These are phyloP conservation scores for Tricholoma sp. DNA, from an alignment of 768 basidiomycete species.

Conservation along the genomic window DNA sequence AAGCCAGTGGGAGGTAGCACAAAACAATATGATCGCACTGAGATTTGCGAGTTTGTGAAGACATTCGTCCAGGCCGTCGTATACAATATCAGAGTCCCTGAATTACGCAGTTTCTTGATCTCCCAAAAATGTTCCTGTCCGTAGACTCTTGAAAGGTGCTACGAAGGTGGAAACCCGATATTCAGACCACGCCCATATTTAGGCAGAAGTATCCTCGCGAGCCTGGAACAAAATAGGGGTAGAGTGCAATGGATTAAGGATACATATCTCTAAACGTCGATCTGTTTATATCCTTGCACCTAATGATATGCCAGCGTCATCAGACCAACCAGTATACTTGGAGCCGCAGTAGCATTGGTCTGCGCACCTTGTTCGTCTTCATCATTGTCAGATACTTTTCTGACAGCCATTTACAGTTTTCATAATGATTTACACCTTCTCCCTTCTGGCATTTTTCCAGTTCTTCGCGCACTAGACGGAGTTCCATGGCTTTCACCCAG, in stretches of 20 bases:
- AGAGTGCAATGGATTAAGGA: not conserved
- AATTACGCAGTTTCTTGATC: not conserved
- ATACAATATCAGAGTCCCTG: too few relatives aligned
- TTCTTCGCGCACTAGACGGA: constrained; percentile 81
- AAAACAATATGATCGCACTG: too few relatives aligned
- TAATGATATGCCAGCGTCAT: constrained; percentile 22
- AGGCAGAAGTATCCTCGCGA: not conserved
- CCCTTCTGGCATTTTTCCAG: constrained; percentile 83
- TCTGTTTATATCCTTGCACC: constrained; percentile 84
- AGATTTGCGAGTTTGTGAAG: too few relatives aligned
- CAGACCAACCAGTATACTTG: not conserved
- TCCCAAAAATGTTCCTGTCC: not conserved
- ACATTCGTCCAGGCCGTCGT: too few relatives aligned
- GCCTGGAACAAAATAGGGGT: not conserved
- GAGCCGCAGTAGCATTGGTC: too few relatives aligned
- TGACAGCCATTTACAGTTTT: constrained; percentile 82
- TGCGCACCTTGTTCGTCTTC: constrained; percentile 71
- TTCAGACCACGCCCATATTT: not conserved
- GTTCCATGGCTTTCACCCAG: constrained; percentile 94
- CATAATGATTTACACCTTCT: constrained; percentile 90
- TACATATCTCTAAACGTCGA: constrained; percentile 24
- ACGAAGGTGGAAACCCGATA: not conserved
- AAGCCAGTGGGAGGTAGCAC: too few relatives aligned
- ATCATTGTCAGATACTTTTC: constrained; percentile 81
- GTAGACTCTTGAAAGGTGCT: not conserved